Percentiles rank a stretch among this genome's conserved stretches.
These are phyloP conservation scores for Ceratocystis diversiconidia DNA, from an alignment of 2,329 filamentous ascomycete genomes.

Conservation along the genomic window DNA sequence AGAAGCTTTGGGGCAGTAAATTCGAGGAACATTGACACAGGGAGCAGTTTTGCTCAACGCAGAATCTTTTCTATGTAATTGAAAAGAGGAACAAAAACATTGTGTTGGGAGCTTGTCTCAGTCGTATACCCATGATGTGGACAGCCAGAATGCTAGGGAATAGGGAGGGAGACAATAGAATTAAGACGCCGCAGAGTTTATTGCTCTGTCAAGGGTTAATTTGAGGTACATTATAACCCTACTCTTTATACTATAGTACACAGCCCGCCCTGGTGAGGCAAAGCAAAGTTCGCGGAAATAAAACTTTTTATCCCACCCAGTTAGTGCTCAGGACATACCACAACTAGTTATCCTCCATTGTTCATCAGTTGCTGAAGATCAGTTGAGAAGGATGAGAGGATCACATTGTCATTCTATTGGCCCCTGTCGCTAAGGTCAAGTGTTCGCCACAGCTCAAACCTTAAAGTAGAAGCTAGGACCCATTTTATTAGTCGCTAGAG, in stretches of 20 bases:
- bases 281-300: too few species aligned
- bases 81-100: neutral
- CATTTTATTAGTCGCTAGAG: neutral
- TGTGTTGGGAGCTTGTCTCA: neutral
- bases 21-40: neutral
- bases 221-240: neutral
- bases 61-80: neutral
- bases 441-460: neutral
- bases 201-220: neutral
- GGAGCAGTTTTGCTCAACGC: neutral
- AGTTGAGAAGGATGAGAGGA: neutral
- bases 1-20: neutral
- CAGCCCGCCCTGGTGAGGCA: too few species aligned
- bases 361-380: neutral
- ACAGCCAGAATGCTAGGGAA: neutral
- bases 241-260: neutral
- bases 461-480: neutral
- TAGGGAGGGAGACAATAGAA: neutral
- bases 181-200: neutral
- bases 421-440: neutral
- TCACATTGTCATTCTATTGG: conserved; percentile 3
- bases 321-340: neutral
- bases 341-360: neutral
- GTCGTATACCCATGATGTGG: neutral
- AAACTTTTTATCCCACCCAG: too few species aligned